Base-by-base conservation (phyloP, 495 filamentous ascomycete genomes). In the Cercophora newfieldiana region DNA sequence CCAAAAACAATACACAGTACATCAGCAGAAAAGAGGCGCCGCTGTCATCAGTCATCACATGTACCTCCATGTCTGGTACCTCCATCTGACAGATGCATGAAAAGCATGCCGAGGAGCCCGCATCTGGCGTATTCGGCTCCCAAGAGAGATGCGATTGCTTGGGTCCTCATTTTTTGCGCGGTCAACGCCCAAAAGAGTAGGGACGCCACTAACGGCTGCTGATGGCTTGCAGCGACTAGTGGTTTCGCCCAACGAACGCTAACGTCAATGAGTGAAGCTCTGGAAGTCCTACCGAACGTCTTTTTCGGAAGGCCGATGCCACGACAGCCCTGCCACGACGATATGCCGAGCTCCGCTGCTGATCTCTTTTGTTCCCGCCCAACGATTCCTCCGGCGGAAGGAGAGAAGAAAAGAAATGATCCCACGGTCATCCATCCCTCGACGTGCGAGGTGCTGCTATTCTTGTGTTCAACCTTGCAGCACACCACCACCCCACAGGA, bases 291-390 rank as follows among this genome's bases (percentile, higher is more conserved):
- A 48, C 58, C 37, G 58, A 61, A 61, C 7, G 18, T 24, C 49
- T 53, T 54, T n/a, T 37, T 19, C 24, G 50, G 19, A 18, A n/a
- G 31, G 44, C 24, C 47, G 60, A 29, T 19, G 60, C 24, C 24
- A 29, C 44, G 37, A 29, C 59, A 16, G 44, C 12, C 14, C 24
- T 51, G 24, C 24, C 22, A 28, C 21, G 54, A 48, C 29, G 58
- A 57, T 6, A 47, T 66, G 48, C 64, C 64, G 65, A 62, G 28
- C 58, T 62, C 65, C 48, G 65, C 30, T 62, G 59, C 65, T 62
- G 65, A 66, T 66, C 65, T 10, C 51, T 1, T 54, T 12, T 6
- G 26, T 25, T n/a, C 25, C 18, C 37, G 12, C 37, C 37, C 18
- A 30, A 21, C 55, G 14, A 28, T 16, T 56, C 56, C 29, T 19